Evolutionary conservation across 78 protist genomes (phyloP).

Genomic region (Dictyostelium brefeldianum): DNA sequence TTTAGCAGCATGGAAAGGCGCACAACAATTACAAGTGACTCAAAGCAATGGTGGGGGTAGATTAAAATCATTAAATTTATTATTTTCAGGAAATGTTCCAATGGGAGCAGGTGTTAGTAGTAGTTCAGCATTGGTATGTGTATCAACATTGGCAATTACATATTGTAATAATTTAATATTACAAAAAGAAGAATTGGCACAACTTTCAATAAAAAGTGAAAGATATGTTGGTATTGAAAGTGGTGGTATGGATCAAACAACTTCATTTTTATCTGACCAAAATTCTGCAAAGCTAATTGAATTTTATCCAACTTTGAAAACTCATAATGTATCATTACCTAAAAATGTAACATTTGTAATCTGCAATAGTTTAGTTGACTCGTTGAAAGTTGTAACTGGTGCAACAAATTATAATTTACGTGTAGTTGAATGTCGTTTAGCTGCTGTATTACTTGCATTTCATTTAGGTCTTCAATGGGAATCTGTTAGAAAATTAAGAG

Average conservation of each 20-base stretch:
- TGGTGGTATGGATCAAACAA: constrained; percentile 89
- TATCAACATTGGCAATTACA: constrained; percentile 61
- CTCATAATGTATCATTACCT: constrained; percentile 57
- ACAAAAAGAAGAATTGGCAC: constrained; percentile 63
- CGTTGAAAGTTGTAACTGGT: constrained; percentile 57
- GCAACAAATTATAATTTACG: constrained; percentile 66
- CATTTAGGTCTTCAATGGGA: constrained; percentile 40
- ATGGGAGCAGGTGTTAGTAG: constrained; percentile 81
- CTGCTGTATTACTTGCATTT: constrained; percentile 62
- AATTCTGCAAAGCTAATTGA: constrained; percentile 66
- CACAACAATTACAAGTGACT: neutral
- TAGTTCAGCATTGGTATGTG: constrained; percentile 79
- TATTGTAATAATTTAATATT: constrained; percentile 29
- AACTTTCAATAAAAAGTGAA: constrained; percentile 55
- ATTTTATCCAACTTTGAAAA: constrained; percentile 59
- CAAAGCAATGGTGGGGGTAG: neutral
- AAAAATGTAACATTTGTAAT: constrained; percentile 62
- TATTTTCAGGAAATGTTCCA: constrained; percentile 71
- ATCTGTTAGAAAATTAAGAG: constrained; percentile 33
- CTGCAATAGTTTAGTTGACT: constrained; percentile 63
- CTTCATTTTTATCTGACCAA: constrained; percentile 47
- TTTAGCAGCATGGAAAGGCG: constrained; percentile 71
- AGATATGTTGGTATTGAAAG: constrained; percentile 78
- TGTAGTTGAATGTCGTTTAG: constrained; percentile 81
- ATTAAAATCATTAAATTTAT: neutral